Conservation (phyloP, 345 rosid genomes). For the Dimocarpus longan region DNA sequence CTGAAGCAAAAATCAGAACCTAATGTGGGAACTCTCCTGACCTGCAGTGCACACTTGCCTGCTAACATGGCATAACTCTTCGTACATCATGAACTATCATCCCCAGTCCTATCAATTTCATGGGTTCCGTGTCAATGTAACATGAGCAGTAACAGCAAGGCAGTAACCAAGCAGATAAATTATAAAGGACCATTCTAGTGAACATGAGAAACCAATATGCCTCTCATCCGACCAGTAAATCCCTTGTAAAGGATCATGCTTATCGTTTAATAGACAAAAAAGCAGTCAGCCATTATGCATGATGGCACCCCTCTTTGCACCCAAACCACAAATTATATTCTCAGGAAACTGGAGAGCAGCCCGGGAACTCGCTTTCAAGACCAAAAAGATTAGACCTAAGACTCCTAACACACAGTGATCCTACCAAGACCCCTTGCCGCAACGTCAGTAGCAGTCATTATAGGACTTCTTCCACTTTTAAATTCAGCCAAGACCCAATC, state of each 20-base stretch:
- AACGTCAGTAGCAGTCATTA: constrained; percentile 98
- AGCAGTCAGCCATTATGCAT: constrained; percentile 18
- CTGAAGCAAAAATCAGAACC: constrained; percentile 26
- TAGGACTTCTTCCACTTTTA: constrained; percentile 87
- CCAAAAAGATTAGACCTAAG: constrained; percentile 45
- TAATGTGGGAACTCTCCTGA: constrained; percentile 13
- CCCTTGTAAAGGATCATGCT: constrained; percentile 28
- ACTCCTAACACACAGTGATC: constrained; percentile 70
- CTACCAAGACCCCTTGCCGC: constrained; percentile 99
- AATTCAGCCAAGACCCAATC: constrained; percentile 96
- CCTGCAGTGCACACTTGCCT: constrained; percentile 12
- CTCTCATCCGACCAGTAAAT: constrained; percentile 38
- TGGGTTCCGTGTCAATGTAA: constrained; percentile 45
- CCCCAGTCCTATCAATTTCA: constrained; percentile 20
- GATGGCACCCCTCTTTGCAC: constrained; percentile 38
- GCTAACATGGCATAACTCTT: constrained; percentile 1
- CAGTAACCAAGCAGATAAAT: constrained; percentile 18
- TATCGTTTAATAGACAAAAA: constrained; percentile 14
- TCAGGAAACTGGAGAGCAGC: constrained; percentile 92
- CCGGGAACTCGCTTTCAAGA: constrained; percentile 72
- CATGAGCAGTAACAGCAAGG: constrained; percentile 39
- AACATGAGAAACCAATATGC: constrained; percentile 33
- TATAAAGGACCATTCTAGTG: constrained; percentile 26
- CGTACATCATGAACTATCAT: constrained; percentile 14
- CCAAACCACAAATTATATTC: constrained; percentile 59